A percentile compares a stretch with the other conserved stretches of the same genome.
Conservation (phyloP, 257 asterid species). For the Ajuga chamaepitys region DNA sequence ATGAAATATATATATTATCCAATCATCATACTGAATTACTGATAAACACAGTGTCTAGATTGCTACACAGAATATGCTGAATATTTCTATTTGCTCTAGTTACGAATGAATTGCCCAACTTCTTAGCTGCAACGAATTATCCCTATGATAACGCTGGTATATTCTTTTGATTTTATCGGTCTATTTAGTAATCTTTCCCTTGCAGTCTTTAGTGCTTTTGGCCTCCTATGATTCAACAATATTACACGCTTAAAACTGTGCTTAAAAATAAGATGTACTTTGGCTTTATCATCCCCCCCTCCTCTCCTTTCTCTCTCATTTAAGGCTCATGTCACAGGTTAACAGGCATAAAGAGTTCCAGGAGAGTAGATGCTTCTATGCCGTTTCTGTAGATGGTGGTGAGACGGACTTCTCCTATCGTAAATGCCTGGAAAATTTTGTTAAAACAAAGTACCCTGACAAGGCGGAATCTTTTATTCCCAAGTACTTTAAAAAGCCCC, state of each 20-base stretch:
- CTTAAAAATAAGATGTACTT: background rate
- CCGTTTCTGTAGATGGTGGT: conserved; percentile 55
- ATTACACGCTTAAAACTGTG: background rate
- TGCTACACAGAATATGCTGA: background rate
- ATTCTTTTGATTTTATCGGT: background rate
- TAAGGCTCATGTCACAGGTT: conserved; percentile 41
- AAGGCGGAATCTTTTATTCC: conserved; percentile 54
- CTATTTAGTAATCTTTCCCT: background rate
- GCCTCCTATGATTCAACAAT: background rate
- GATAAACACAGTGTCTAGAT: background rate
- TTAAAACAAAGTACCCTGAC: conserved; percentile 60
- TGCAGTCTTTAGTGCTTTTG: background rate
- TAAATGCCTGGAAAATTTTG: conserved; percentile 61
- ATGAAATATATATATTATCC: background rate
- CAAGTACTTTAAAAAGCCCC: conserved; percentile 62
- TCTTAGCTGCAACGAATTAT: background rate
- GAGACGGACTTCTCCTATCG: conserved; percentile 78
- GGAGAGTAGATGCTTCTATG: conserved; percentile 79
- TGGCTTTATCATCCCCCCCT: background rate
- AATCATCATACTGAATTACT: background rate
- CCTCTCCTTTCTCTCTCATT: background rate
- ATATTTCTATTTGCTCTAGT: background rate
- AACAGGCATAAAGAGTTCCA: conserved; percentile 55
- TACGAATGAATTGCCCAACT: background rate
- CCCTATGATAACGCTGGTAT: background rate